A percentile compares a stretch with the other conserved stretches of the same genome.
These are phyloP conservation scores for Fusarium albidum DNA, from an alignment of 2,329 filamentous ascomycete genomes.

Conservation along the genomic window DNA sequence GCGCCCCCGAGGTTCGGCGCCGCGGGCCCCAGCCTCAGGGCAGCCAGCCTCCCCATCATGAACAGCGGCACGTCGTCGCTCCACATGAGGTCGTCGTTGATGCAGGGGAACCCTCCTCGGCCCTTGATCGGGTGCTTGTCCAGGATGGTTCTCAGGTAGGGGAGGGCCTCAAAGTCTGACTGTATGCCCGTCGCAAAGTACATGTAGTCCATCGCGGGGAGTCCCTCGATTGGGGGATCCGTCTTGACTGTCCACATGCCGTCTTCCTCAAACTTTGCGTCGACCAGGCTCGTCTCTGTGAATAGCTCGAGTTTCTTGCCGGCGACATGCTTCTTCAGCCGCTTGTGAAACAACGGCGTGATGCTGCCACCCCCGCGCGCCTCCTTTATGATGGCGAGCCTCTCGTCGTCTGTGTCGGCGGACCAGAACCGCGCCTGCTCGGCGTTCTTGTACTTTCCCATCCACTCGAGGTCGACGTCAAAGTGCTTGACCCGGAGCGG, in stretches of 20 bases:
- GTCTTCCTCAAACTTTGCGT: slow-evolving; percentile 57
- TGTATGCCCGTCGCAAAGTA: slow-evolving; percentile 80
- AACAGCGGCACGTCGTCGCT: slow-evolving; percentile 76
- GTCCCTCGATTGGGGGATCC: slow-evolving; percentile 56
- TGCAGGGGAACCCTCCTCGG: slow-evolving; percentile 73
- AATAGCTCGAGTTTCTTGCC: slow-evolving; percentile 62
- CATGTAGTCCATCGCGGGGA: slow-evolving; percentile 72
- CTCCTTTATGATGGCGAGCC: slow-evolving; percentile 69
- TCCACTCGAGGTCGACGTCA: slow-evolving; percentile 79
- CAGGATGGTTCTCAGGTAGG: slow-evolving; percentile 68
- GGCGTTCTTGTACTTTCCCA: slow-evolving; percentile 82
- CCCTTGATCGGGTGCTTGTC: slow-evolving; percentile 67
- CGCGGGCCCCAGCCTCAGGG: slow-evolving; percentile 73
- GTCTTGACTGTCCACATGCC: slow-evolving; percentile 56
- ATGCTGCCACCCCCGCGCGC: slow-evolving; percentile 82
- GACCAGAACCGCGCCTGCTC: slow-evolving; percentile 81
- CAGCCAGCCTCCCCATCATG: slow-evolving; percentile 72
- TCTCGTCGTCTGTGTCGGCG: slow-evolving; percentile 74
- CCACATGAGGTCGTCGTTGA: slow-evolving; percentile 83
- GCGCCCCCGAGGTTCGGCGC: slow-evolving; percentile 79
- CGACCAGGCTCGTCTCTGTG: slow-evolving; percentile 63
- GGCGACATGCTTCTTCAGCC: slow-evolving; percentile 68
- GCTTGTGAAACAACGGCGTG: slow-evolving; percentile 72
- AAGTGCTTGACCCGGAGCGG: slow-evolving; percentile 74
- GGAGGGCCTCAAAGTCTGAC: slow-evolving; percentile 67